These are phyloP conservation scores for Aureobasidium sp. DNA, from an alignment of 2,329 filamentous ascomycete genomes.

Conservation along the genomic window DNA sequence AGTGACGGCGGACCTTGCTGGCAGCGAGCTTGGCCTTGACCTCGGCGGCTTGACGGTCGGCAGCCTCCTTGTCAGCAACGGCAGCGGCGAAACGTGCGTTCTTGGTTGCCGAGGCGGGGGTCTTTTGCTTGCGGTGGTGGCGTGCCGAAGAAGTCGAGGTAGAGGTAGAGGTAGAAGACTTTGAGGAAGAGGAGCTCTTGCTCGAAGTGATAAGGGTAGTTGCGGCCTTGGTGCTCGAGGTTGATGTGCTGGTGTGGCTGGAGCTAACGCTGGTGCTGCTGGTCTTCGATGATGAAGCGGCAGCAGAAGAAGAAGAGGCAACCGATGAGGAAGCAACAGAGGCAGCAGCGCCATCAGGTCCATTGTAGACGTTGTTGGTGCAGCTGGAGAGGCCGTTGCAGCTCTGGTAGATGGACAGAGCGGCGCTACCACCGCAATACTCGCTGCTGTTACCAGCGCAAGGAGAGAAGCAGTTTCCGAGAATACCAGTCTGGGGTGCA, in stretches of 20 bases:
- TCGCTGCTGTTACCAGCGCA: constrained; percentile 43
- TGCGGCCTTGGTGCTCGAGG: neutral
- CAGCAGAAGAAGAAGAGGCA: constrained; percentile 1
- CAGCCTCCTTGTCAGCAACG: neutral
- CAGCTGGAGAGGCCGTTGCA: constrained; percentile 16
- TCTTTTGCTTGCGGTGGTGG: neutral
- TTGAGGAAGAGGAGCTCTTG: neutral
- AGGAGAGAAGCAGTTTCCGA: constrained; percentile 47
- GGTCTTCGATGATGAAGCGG: neutral
- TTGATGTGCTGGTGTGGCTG: neutral
- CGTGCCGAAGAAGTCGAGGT: neutral
- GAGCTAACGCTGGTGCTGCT: neutral
- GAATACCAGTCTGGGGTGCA: constrained; percentile 37
- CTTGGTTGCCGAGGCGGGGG: neutral
- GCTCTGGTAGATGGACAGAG: constrained; percentile 28
- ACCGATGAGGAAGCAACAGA: neutral
- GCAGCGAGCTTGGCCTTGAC: constrained; percentile 11
- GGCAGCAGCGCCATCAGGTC: constrained; percentile 11
- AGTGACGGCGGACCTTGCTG: neutral
- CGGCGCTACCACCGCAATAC: constrained; percentile 32
- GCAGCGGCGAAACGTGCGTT: constrained; percentile 8
- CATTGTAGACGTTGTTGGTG: constrained; percentile 13
- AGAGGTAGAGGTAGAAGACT: neutral
- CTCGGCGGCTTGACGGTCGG: constrained; percentile 1
- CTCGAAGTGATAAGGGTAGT: constrained; percentile 1